phyloP scores from a whole-genome alignment of 257 asterid species.

The Solanum pennellii region DNA sequence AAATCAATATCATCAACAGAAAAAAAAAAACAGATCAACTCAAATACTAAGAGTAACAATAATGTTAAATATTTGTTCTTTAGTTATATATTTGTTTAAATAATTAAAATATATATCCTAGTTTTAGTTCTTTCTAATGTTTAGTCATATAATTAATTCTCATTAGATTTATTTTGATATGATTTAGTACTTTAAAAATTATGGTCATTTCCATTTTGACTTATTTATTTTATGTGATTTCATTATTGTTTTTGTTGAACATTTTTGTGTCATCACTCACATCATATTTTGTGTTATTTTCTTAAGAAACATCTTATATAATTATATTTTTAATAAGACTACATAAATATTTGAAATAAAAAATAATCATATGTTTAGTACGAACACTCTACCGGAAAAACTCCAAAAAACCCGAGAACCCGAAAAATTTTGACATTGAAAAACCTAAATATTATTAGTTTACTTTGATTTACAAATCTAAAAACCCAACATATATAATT shows the following conservation, averaged over 20 bases:
- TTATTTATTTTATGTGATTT: neutral
- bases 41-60: neutral
- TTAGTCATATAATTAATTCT: neutral
- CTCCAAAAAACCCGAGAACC: neutral
- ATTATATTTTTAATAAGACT: neutral
- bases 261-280: neutral
- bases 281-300: no score
- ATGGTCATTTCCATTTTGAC: no score
- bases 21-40: no score
- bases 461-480: neutral
- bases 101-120: neutral
- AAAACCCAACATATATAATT: no score
- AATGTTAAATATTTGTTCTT: neutral
- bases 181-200: neutral
- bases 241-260: neutral
- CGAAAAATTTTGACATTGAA: neutral
- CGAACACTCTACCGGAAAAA: neutral
- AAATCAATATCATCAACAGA: neutral
- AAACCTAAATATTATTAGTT: no score
- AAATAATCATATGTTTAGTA: neutral
- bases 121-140: neutral
- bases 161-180: neutral
- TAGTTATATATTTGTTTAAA: neutral
- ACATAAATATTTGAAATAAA: no score
- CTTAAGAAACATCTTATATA: neutral